Evolutionary conservation across 106 monocot genomes (phyloP).

Genomic region (Alisma plantagoaquatica): DNA sequence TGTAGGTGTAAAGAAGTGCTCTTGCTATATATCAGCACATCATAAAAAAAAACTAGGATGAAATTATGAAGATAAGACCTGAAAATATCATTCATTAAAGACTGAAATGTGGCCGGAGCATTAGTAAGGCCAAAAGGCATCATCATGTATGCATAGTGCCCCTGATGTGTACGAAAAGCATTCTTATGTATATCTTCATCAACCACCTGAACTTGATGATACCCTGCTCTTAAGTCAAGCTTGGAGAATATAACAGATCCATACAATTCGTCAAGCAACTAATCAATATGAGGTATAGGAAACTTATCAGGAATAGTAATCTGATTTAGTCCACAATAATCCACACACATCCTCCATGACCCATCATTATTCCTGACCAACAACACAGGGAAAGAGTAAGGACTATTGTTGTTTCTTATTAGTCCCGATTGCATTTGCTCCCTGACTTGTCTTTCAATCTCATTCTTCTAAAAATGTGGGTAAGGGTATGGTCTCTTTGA

Average conservation of each 20-base stretch:
- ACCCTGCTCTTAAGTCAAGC: background rate
- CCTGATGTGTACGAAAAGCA: background rate
- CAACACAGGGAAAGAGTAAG: background rate
- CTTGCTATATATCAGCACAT: background rate
- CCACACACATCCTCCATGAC: background rate
- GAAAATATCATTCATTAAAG: background rate
- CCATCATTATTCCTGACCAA: background rate
- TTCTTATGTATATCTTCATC: background rate
- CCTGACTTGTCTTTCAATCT: background rate
- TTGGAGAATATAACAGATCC: background rate
- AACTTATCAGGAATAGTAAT: background rate
- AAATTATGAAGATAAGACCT: background rate
- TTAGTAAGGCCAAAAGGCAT: too few species aligned
- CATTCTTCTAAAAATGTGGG: background rate
- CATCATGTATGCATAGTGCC: too few species aligned
- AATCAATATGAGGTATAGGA: too few species aligned
- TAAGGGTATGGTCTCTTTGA: background rate
- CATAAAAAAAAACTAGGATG: background rate
- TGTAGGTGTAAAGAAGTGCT: background rate
- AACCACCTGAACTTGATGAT: background rate
- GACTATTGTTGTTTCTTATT: background rate
- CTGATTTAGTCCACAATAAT: background rate
- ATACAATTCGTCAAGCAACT: background rate
- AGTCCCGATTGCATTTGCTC: background rate
- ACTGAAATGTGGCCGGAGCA: too few species aligned